Percentiles rank a stretch among this genome's conserved stretches.
Conservation (phyloP, 306 rosid species). For the Sechiopsis laciniata region DNA sequence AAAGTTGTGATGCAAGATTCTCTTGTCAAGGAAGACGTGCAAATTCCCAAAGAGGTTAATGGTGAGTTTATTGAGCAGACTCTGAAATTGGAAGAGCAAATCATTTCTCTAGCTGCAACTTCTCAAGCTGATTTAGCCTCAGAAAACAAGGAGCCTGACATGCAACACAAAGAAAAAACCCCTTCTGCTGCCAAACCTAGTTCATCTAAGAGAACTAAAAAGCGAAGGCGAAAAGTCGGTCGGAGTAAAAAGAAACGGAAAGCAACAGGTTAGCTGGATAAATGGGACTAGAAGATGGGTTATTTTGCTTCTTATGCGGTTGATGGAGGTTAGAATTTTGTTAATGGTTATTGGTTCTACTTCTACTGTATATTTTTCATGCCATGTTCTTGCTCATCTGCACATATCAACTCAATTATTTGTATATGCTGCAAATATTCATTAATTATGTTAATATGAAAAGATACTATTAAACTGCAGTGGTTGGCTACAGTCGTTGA, state of each 20-base stretch:
- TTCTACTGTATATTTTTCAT: conserved; percentile 13
- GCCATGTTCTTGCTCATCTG: not conserved
- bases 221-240: conserved; percentile 36
- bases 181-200: conserved; percentile 30
- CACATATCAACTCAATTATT: conserved; percentile 19
- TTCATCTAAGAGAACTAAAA: conserved; percentile 38
- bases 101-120: conserved; percentile 23
- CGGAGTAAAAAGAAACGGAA: conserved; percentile 26
- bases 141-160: conserved; percentile 26
- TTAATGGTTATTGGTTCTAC: not conserved
- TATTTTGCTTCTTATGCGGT: not conserved
- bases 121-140: conserved; percentile 33
- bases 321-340: conserved; percentile 14
- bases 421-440: conserved; percentile 18
- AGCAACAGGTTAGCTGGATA: conserved; percentile 21
- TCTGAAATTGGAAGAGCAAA: conserved; percentile 33
- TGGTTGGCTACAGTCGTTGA: not conserved
- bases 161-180: conserved; percentile 26
- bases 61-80: conserved; percentile 34
- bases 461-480: not conserved
- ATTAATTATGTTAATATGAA: conserved; percentile 21
- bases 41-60: conserved; percentile 18
- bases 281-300: not conserved
- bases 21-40: conserved; percentile 32
- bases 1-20: conserved; percentile 33